Evolutionary conservation across 139 green algal genomes (phyloP), one percentile per base, ranked within the genome.

Genomic region (Ostreobium quekettii): DNA sequence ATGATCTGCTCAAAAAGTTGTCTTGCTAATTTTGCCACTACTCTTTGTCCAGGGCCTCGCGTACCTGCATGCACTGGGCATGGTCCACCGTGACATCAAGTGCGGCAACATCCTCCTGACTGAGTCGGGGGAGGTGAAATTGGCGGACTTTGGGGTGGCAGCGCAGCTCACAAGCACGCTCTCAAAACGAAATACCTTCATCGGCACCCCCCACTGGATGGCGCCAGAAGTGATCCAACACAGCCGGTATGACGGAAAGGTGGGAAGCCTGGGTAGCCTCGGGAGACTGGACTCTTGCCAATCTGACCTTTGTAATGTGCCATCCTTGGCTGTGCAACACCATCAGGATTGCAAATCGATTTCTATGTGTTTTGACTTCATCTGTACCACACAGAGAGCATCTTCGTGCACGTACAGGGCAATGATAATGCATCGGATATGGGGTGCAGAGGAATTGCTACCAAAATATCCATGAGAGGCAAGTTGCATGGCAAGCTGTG

Each of bases 161-260:
- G 81, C 83, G 6, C 81, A 90, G 82, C 82, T 95, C 30, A 96
- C 87, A 30, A 80, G 68, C 66, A 95, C 90, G 26, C 85, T 96
- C 75, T 84, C 76, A 46, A 96, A 96, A 78, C 78, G 86, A 60
- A 91, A 95, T 74, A 96, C 91, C n/a, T 97, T 96, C 80, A 96
- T 97, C 36, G 91, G 91, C 30, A 97, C 91, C 2, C 91, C 91
- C 15, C 91, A 97, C 84, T 97, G 91, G 90, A 97, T 97, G 91
- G 89, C 91, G 2, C 91, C 91, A 0, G 91, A 97, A 74, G 88
- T 97, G 69, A 95, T 97, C 35, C 84, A 92, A 71, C 87, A 92
- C 66, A 85, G 71, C 60, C 72, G 86, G 47, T 97, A 97, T 67
- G 89, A 96, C 48, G 88, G 89, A 66, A 96, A 96, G 83, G 91